Evolutionary conservation across 2,329 filamentous ascomycete genomes (phyloP).

Genomic region (Thermothelomyces thermophilus): DNA sequence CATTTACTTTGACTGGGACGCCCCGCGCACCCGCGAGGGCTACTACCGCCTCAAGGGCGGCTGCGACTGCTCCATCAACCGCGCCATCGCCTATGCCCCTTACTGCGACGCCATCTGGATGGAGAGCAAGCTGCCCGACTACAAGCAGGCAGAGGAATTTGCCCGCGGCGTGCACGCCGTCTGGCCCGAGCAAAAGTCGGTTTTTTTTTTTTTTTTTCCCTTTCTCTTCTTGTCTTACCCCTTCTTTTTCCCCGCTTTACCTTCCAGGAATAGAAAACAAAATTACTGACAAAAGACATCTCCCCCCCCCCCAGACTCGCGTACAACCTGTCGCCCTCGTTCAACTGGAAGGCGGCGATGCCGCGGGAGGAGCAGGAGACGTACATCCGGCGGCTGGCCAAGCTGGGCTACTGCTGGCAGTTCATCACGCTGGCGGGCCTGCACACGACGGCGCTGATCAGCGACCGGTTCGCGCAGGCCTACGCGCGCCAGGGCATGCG

Average conservation of each 20-base stretch:
- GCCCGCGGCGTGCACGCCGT: slow-evolving; percentile 88
- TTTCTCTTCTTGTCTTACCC: slow-evolving; percentile 1
- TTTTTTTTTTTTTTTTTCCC: neutral
- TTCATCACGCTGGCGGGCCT: slow-evolving; percentile 99
- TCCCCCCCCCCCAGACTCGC: slow-evolving; percentile 56
- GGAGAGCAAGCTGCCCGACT: slow-evolving; percentile 97
- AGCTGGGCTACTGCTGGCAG: slow-evolving; percentile 97
- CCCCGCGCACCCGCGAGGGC: slow-evolving; percentile 86
- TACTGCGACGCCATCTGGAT: slow-evolving; percentile 98
- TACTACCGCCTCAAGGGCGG: slow-evolving; percentile 92
- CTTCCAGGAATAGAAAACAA: no score
- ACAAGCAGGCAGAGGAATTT: slow-evolving; percentile 83
- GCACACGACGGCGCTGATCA: slow-evolving; percentile 90
- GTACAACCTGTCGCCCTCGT: slow-evolving; percentile 96
- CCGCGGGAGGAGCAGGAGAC: slow-evolving; percentile 87
- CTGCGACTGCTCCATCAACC: slow-evolving; percentile 83
- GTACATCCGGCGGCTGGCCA: slow-evolving; percentile 83
- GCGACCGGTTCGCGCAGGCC: slow-evolving; percentile 77
- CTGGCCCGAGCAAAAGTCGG: slow-evolving; percentile 93
- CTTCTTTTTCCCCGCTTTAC: no score
- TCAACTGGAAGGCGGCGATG: slow-evolving; percentile 99
- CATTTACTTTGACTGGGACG: slow-evolving; percentile 90
- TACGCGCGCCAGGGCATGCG: slow-evolving; percentile 83
- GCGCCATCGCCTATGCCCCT: slow-evolving; percentile 84
- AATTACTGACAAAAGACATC: slow-evolving; percentile 3